These are phyloP conservation scores for Thinopyrum elongatum DNA, from an alignment of 176 grass and related monocot genomes.

Conservation along the genomic window DNA sequence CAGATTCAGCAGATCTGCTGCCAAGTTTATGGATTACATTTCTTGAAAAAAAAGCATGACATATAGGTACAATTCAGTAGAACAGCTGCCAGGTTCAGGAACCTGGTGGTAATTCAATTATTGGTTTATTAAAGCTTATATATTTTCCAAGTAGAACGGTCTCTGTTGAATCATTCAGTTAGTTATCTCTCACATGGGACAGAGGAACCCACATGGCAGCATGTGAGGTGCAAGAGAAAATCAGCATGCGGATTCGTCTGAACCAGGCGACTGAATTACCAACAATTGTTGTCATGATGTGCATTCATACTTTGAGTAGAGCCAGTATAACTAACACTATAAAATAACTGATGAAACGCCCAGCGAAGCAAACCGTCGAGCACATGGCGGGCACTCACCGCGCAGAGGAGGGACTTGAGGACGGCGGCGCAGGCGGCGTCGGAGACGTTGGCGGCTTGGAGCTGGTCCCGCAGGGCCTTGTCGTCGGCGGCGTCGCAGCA, in stretches of 20 bases:
- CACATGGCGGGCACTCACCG: slow-evolving; percentile 32
- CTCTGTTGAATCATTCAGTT: neutral
- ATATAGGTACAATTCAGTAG: neutral
- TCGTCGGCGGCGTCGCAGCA: slow-evolving; percentile 64
- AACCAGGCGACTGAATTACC: neutral
- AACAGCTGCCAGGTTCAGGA: neutral
- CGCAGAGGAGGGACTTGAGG: slow-evolving; percentile 69
- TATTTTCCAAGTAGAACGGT: neutral
- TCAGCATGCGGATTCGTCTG: neutral
- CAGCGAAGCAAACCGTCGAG: slow-evolving; percentile 12
- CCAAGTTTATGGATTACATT: neutral
- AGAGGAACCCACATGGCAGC: neutral
- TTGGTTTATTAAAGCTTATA: neutral
- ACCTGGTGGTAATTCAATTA: neutral
- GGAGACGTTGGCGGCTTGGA: slow-evolving; percentile 56
- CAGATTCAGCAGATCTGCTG: neutral
- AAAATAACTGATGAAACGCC: too few species aligned
- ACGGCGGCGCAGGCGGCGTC: slow-evolving; percentile 50
- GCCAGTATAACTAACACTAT: too few species aligned
- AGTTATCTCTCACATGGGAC: neutral
- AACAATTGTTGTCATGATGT: neutral
- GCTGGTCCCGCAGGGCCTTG: slow-evolving; percentile 41
- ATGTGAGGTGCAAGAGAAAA: neutral
- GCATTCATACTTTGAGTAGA: too few species aligned
- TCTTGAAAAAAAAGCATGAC: neutral